Evolutionary conservation across 2,329 filamentous ascomycete genomes (phyloP).

Genomic region (Orbilia quercus): DNA sequence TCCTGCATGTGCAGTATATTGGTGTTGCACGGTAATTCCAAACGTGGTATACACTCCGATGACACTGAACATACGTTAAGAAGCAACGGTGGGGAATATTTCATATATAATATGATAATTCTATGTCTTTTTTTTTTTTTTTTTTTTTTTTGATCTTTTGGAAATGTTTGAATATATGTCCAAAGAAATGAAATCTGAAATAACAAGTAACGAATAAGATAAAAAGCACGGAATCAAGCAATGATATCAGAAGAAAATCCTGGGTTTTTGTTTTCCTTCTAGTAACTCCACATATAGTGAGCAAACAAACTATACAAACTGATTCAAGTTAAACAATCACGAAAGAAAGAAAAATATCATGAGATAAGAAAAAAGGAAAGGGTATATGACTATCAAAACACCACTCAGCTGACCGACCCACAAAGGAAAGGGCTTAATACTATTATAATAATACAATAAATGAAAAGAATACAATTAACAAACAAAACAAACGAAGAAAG

Average conservation of each 20-base stretch:
- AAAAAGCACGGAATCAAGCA: not conserved
- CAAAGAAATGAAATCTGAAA: conserved; percentile 5
- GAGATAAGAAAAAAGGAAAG: conserved; percentile 19
- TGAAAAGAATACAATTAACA: conserved; percentile 23
- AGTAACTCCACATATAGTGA: conserved; percentile 38
- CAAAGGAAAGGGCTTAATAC: conserved; percentile 21
- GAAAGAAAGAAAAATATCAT: conserved; percentile 24
- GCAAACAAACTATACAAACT: not conserved
- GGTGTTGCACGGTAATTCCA: conserved; percentile 7
- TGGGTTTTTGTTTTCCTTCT: conserved; percentile 6
- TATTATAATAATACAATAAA: conserved; percentile 37
- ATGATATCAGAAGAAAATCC: conserved; percentile 2
- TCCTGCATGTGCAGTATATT: not conserved
- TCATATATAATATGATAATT: not conserved
- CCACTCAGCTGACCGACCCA: not conserved
- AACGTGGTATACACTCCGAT: too few species aligned
- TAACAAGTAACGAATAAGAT: not conserved
- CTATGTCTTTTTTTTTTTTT: not conserved
- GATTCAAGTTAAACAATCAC: too few species aligned
- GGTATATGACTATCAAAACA: conserved; percentile 45
- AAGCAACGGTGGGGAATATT: too few species aligned
- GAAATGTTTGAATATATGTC: not conserved
- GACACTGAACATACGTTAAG: too few species aligned
- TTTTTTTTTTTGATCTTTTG: conserved; percentile 3
- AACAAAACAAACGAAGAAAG: too few species aligned